Percentiles rank a stretch among this genome's conserved stretches.
phyloP scores from a whole-genome alignment of 768 basidiomycete genomes.

The Pulveroboletus ravenelii region DNA sequence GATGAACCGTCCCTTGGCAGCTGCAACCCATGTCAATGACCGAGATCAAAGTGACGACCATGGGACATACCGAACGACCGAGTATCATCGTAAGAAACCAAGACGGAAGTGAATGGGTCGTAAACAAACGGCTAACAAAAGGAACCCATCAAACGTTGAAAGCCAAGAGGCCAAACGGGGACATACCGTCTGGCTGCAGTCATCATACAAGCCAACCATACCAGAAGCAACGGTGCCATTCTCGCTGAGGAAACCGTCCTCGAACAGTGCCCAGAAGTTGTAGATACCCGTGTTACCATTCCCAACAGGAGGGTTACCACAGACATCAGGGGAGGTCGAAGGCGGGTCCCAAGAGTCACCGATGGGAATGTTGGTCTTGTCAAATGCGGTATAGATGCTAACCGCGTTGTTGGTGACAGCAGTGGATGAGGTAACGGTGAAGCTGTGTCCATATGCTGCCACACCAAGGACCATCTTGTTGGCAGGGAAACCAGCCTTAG shows the following conservation, averaged over 20 bases:
- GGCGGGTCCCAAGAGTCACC: conserved; percentile 57
- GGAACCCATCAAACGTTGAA: background rate
- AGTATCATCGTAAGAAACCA: conserved; percentile 65
- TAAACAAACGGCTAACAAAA: conserved; percentile 60
- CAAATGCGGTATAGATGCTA: conserved; percentile 50
- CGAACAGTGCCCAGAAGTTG: conserved; percentile 60
- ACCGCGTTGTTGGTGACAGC: conserved; percentile 27
- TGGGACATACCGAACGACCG: conserved; percentile 46
- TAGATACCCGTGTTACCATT: conserved; percentile 47
- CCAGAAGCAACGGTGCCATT: conserved; percentile 46
- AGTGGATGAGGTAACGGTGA: conserved; percentile 29
- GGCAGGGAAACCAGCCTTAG: conserved; percentile 68
- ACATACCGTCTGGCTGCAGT: conserved; percentile 72
- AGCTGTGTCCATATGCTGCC: conserved; percentile 81
- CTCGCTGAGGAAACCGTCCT: conserved; percentile 47
- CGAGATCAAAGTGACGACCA: background rate
- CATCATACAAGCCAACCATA: conserved; percentile 52
- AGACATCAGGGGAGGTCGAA: conserved; percentile 46
- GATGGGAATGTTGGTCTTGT: conserved; percentile 36
- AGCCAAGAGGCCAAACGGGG: background rate
- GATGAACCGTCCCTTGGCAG: conserved; percentile 42
- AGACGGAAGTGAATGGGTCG: conserved; percentile 44
- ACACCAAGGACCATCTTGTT: conserved; percentile 77
- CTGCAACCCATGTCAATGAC: conserved; percentile 19
- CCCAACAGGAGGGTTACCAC: conserved; percentile 50